Conservation (phyloP, 306 rosid species). For the Begonia fuchsioides region DNA sequence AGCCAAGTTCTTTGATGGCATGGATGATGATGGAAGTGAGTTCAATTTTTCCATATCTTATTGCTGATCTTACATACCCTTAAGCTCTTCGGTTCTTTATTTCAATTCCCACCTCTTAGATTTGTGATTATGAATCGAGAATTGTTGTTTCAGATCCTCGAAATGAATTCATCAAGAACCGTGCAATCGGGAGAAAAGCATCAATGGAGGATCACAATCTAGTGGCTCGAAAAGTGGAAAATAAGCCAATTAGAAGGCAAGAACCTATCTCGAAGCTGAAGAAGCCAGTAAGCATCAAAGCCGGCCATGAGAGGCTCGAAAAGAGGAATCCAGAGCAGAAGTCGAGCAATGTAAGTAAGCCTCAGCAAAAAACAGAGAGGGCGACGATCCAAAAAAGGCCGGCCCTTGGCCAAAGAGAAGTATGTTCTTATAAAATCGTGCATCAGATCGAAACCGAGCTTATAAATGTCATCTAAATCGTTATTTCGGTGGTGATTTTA, state of each 20-base stretch:
- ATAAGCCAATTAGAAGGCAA: constrained; percentile 28
- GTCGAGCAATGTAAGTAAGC: constrained; percentile 15
- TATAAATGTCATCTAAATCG: constrained; percentile 1
- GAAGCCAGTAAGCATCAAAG: constrained; percentile 29
- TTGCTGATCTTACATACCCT: constrained; percentile 23
- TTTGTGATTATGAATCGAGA: constrained; percentile 19
- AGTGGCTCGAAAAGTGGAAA: constrained; percentile 29
- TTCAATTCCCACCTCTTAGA: constrained; percentile 21
- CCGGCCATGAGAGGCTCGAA: constrained; percentile 43
- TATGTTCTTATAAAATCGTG: constrained; percentile 12
- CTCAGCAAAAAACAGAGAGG: constrained; percentile 28
- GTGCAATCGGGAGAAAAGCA: constrained; percentile 41
- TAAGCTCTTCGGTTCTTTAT: constrained; percentile 19
- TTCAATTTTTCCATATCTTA: constrained; percentile 25
- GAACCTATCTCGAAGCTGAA: constrained; percentile 34
- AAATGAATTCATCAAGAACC: constrained; percentile 34
- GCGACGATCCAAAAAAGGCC: constrained; percentile 35
- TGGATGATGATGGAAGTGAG: constrained; percentile 97
- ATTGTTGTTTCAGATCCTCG: constrained; percentile 72
- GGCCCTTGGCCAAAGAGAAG: constrained; percentile 31
- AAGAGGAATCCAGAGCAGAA: constrained; percentile 28
- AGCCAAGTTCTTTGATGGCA: constrained; percentile 86
- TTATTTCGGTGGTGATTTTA: constrained; percentile 13
- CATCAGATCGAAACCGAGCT: constrained; percentile 1
- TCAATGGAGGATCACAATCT: constrained; percentile 2